A percentile compares a stretch with the other conserved stretches of the same genome.
phyloP scores from a whole-genome alignment of 192 early-diverging fungal species.

The Helicostylum pulchrum region DNA sequence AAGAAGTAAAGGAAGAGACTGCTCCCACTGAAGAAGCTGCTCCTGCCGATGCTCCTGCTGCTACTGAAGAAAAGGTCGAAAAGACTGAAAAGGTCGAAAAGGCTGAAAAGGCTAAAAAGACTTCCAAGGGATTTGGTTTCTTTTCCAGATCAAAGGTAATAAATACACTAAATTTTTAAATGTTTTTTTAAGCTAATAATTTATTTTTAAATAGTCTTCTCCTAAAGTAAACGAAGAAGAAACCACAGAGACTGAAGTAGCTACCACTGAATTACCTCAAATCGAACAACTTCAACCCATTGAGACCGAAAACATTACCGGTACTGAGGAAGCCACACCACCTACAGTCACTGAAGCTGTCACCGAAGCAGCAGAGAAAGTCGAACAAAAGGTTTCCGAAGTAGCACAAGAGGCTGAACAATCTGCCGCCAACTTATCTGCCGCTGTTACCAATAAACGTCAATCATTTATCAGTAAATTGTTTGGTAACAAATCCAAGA shows the following conservation, averaged over 20 bases:
- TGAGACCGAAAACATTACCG: background rate
- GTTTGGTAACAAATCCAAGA: slow-evolving; percentile 14
- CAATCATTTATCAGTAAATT: slow-evolving; percentile 21
- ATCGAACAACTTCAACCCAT: slow-evolving; percentile 12
- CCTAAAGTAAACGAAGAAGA: slow-evolving; percentile 5
- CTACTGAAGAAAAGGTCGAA: background rate
- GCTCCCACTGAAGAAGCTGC: slow-evolving; percentile 4
- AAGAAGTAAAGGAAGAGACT: background rate
- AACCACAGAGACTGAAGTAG: background rate
- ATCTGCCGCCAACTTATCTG: slow-evolving; percentile 16
- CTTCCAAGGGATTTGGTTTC: background rate
- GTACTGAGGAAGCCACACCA: background rate
- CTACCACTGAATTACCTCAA: slow-evolving; percentile 10
- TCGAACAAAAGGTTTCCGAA: background rate
- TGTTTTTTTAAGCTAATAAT: background rate
- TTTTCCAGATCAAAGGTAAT: slow-evolving; percentile 15
- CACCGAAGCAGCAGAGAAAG: slow-evolving; percentile 6
- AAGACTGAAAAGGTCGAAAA: background rate
- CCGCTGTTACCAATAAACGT: slow-evolving; percentile 2
- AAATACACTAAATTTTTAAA: background rate
- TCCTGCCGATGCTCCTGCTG: background rate
- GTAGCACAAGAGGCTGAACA: slow-evolving; percentile 17
- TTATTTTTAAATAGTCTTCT: slow-evolving; percentile 7
- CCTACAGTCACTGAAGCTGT: no score
- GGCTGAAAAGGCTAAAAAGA: background rate